Evolutionary conservation across 2,329 filamentous ascomycete genomes (phyloP), one percentile per base, ranked within the genome.

Genomic region (Verticillium klebahnii): DNA sequence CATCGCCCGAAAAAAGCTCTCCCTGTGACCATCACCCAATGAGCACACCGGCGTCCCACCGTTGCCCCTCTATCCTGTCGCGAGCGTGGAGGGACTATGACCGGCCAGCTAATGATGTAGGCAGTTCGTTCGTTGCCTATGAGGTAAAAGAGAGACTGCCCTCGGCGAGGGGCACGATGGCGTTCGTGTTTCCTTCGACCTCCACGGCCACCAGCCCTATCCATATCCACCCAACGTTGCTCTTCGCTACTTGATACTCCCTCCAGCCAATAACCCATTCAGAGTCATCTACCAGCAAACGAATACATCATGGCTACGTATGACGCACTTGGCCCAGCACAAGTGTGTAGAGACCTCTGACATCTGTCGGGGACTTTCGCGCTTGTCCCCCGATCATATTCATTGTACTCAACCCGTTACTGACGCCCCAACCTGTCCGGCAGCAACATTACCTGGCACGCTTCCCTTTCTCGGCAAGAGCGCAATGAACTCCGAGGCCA

Each of bases 401-500:
- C 19, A 1, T 52, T 19, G n/a, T 52, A 23, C 19, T 19, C 23
- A n/a, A 36, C n/a, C 23, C 9, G 8, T 23, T 11, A 52, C 45
- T 52, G 45, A 52, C 45, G 19, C 9, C n/a, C 19, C 19, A 4
- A 23, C 5, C 45, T 11, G 23, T n/a, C 19, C 6, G 8, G 9
- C 73, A 95, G 91, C 75, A 95, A 95, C 84, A 94, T 95, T 76
- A 94, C 91, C 76, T 95, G 91, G 91, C 91, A 95, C 82, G 83
- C 88, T 9, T 91, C 89, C 65, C 89, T 95, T 73, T 90, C 89
- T 61, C 90, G 91, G 77, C 77, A 81, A 65, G 91, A 95, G 84
- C 90, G 91, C 77, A 89, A 86, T 77, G 74, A 83, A 68, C 80
- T 86, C 69, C 91, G 92, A 78, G 87, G 89, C 76, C 95, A 99